Conservation (phyloP, 257 asterid species). For the Gynochthodes officinalis region DNA sequence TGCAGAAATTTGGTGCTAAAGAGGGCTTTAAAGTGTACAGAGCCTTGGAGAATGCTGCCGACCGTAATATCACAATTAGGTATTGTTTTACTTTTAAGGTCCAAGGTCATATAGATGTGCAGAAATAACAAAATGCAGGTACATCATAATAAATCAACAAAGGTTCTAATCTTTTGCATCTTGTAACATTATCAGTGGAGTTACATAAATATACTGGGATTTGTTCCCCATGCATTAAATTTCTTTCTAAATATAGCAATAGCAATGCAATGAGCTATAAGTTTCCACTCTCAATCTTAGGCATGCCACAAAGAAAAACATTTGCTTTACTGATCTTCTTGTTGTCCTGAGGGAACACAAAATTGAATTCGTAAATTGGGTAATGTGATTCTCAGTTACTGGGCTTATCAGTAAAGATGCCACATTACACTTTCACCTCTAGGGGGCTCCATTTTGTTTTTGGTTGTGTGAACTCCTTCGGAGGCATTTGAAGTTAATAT, state of each 20-base stretch:
- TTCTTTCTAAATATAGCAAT: too few species aligned
- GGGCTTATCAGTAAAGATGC: neutral
- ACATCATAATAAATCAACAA: neutral
- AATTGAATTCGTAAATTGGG: too few species aligned
- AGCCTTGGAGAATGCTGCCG: constrained; percentile 63
- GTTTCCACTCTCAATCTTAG: neutral
- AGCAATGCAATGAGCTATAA: neutral
- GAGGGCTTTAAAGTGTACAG: constrained; percentile 58
- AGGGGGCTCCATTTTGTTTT: neutral
- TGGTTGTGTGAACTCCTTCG: neutral
- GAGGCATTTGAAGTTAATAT: constrained; percentile 22
- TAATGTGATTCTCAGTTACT: neutral
- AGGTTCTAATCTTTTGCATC: neutral
- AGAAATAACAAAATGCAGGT: neutral
- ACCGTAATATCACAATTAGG: constrained; percentile 61
- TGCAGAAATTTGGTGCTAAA: constrained; percentile 66
- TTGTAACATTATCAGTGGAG: neutral
- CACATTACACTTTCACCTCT: neutral
- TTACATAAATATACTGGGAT: too few species aligned
- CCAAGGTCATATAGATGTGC: neutral
- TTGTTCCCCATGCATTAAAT: too few species aligned
- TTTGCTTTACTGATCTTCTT: too few species aligned
- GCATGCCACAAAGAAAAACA: neutral
- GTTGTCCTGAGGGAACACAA: too few species aligned
- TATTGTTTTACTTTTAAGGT: constrained; percentile 11